phyloP scores from a whole-genome alignment of 305 asterid genomes.

The Fraxinus sp. region DNA sequence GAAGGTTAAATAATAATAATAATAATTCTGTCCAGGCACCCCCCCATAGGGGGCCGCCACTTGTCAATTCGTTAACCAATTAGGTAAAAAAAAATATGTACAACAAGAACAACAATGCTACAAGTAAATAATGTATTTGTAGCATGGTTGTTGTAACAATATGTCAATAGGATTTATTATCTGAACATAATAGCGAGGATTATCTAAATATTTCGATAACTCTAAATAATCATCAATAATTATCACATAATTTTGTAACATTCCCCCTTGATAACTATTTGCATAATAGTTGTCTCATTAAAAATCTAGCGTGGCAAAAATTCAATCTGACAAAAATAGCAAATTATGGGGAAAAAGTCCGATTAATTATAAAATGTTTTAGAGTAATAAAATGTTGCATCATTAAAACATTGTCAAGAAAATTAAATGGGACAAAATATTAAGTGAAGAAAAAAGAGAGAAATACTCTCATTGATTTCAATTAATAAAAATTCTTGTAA shows the following conservation, averaged over 20 bases:
- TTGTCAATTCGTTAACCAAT: no score
- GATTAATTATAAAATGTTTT: no score
- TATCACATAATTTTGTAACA: neutral
- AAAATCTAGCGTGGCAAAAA: neutral
- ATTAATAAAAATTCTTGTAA: neutral
- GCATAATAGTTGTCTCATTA: neutral
- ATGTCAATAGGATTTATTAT: neutral
- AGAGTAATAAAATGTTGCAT: no score
- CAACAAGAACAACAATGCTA: no score
- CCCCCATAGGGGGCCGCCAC: no score
- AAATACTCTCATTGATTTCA: neutral
- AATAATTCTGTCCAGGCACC: no score
- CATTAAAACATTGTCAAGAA: neutral
- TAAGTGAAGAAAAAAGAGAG: neutral
- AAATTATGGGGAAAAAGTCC: neutral
- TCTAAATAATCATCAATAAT: no score
- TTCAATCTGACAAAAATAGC: no score
- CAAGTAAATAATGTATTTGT: no score
- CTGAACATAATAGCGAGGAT: neutral
- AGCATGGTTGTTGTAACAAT: neutral
- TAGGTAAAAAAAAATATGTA: no score
- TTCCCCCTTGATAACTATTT: neutral
- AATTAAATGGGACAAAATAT: no score
- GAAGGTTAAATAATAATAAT: neutral
- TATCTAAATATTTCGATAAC: neutral